A percentile compares a stretch with the other conserved stretches of the same genome.
These are phyloP conservation scores for Phytophthora tentaculata DNA, from an alignment of 352 stramenopile genomes.

Conservation along the genomic window DNA sequence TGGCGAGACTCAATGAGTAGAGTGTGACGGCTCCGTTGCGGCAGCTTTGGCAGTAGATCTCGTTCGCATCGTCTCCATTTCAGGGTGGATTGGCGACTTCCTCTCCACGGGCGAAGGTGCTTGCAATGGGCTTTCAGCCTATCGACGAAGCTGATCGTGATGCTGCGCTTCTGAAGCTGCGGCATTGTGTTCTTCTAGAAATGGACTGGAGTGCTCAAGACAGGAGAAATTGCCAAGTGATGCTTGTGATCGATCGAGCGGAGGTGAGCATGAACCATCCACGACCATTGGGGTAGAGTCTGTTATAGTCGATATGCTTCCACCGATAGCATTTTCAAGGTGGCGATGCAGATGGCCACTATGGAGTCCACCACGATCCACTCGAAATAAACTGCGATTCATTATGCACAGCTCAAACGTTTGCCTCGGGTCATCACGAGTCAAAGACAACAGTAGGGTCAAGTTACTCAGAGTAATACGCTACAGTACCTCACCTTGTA, in stretches of 20 bases:
- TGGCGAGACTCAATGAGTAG: slow-evolving; percentile 12
- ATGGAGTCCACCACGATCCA: slow-evolving; percentile 6
- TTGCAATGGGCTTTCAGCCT: slow-evolving; percentile 20
- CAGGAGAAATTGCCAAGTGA: slow-evolving; percentile 27
- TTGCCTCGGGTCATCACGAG: slow-evolving; percentile 15
- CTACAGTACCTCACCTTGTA: no score
- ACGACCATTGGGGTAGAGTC: slow-evolving; percentile 12
- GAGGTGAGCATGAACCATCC: not conserved
- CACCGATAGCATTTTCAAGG: slow-evolving; percentile 9
- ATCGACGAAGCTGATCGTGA: slow-evolving; percentile 19
- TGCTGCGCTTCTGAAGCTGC: not conserved
- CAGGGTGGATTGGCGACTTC: slow-evolving; percentile 11
- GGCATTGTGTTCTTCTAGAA: slow-evolving; percentile 2
- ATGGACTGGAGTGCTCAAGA: slow-evolving; percentile 2
- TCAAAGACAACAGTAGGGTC: no score
- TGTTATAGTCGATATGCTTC: slow-evolving; percentile 2
- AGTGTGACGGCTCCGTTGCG: slow-evolving; percentile 6
- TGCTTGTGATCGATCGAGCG: slow-evolving; percentile 6
- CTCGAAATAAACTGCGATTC: slow-evolving; percentile 1
- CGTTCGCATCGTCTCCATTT: slow-evolving; percentile 12
- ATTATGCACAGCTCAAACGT: not conserved
- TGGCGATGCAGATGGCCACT: not conserved
- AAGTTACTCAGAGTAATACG: no score
- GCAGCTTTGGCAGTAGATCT: slow-evolving; percentile 10
- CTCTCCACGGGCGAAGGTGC: slow-evolving; percentile 12